Conservation (phyloP, 495 filamentous ascomycete species). For the Oleoguttula mirabilis region DNA sequence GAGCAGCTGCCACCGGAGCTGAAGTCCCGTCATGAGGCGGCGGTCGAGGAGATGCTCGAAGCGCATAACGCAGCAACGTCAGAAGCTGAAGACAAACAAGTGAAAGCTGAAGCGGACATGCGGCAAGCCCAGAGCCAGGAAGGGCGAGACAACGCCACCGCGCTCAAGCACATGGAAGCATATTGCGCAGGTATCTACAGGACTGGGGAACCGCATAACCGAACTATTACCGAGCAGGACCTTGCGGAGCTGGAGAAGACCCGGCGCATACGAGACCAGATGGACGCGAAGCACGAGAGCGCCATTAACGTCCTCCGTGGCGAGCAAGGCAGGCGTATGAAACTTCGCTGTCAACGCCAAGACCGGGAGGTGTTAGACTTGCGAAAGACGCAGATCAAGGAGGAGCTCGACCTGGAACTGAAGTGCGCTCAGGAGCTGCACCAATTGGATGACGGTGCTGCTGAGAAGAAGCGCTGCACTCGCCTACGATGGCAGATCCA, state of each 20-base stretch:
- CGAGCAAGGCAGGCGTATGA: slow-evolving; percentile 48
- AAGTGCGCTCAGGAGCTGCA: slow-evolving; percentile 41
- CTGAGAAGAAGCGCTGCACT: slow-evolving; percentile 39
- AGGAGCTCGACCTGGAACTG: slow-evolving; percentile 45
- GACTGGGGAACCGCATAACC: slow-evolving; percentile 14
- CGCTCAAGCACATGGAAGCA: slow-evolving; percentile 67
- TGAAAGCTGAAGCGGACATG: slow-evolving; percentile 57
- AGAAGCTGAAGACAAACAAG: slow-evolving; percentile 61
- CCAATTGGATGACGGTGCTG: slow-evolving; percentile 45
- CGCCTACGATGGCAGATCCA: slow-evolving; percentile 49
- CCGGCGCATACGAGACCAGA: slow-evolving; percentile 53
- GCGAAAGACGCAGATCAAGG: slow-evolving; percentile 49
- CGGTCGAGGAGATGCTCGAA: slow-evolving; percentile 14
- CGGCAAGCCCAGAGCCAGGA: slow-evolving; percentile 38
- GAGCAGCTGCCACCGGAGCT: slow-evolving; percentile 31
- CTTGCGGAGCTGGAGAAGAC: slow-evolving; percentile 56
- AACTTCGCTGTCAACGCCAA: slow-evolving; percentile 5
- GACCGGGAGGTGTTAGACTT: slow-evolving; percentile 46
- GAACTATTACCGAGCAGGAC: slow-evolving; percentile 46
- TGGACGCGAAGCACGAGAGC: slow-evolving; percentile 57
- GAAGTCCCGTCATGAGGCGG: slow-evolving; percentile 27
- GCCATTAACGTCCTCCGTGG: slow-evolving; percentile 74
- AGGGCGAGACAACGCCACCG: slow-evolving; percentile 49
- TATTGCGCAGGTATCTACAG: slow-evolving; percentile 53
- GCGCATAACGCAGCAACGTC: slow-evolving; percentile 39